A percentile compares a stretch with the other conserved stretches of the same genome.
Evolutionary conservation across 2,329 filamentous ascomycete species (phyloP).

Genomic region (Sporothrix dimorphospora): DNA sequence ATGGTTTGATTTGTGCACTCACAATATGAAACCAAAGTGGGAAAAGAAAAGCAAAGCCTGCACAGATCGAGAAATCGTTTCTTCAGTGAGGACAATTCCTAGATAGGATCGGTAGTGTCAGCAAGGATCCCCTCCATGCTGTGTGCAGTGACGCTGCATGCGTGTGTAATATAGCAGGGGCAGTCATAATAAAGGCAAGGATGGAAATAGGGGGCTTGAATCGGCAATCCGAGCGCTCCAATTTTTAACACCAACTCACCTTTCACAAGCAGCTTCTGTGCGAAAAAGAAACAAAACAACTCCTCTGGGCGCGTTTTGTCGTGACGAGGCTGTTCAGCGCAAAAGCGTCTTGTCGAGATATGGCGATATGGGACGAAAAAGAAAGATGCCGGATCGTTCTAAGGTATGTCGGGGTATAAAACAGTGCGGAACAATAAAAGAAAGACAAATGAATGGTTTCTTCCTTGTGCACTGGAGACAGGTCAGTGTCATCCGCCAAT

Average conservation of each 20-base stretch:
- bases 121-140: conserved; percentile 25
- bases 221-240: conserved; percentile 20
- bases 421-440: not conserved
- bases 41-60: not conserved
- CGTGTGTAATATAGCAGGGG: conserved; percentile 15
- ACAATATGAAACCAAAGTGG: conserved; percentile 17
- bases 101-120: conserved; percentile 13
- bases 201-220: conserved; percentile 19
- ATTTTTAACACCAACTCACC: conserved; percentile 25
- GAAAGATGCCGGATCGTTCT: not conserved
- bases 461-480: not conserved
- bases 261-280: not conserved
- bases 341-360: not conserved
- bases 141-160: not conserved
- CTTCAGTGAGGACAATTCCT: not conserved
- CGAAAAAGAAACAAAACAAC: not conserved
- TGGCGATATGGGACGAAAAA: not conserved
- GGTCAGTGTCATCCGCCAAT: conserved; percentile 1
- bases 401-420: not conserved
- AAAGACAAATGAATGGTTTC: conserved; percentile 28
- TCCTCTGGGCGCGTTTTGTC: not conserved
- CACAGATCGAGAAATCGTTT: not conserved
- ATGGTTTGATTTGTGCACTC: not conserved
- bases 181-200: conserved; percentile 14
- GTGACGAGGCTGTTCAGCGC: not conserved